Conservation (phyloP, 805 yeast genomes). For the Zygosaccharomyces rouxii region DNA sequence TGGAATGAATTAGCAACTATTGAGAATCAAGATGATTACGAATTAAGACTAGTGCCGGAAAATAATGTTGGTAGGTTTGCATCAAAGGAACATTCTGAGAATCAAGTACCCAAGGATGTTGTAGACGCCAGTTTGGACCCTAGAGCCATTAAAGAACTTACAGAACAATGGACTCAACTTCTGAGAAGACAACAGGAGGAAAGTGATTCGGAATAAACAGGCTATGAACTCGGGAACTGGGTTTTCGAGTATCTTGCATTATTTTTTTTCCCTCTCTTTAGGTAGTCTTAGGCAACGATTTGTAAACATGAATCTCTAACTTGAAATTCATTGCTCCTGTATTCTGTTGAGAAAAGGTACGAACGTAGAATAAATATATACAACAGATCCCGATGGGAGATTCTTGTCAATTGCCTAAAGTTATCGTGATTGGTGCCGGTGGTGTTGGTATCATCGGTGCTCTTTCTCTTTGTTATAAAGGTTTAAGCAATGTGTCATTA, state of each 20-base stretch:
- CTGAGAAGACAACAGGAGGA: slow-evolving; percentile 28
- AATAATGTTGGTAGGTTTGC: slow-evolving; percentile 74
- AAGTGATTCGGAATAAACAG: slow-evolving; percentile 8
- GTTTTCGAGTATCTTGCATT: background rate
- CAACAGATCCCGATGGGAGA: background rate
- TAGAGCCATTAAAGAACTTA: slow-evolving; percentile 62
- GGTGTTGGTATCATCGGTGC: slow-evolving; percentile 84
- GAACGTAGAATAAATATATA: background rate
- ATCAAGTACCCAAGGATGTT: slow-evolving; percentile 86
- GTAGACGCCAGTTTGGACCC: slow-evolving; percentile 77
- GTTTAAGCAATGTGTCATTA: slow-evolving; percentile 50
- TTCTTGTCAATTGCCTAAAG: slow-evolving; percentile 28
- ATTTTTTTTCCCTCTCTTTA: background rate
- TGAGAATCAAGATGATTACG: slow-evolving; percentile 37
- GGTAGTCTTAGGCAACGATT: background rate
- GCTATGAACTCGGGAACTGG: background rate
- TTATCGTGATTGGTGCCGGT: slow-evolving; percentile 73
- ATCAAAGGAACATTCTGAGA: slow-evolving; percentile 78
- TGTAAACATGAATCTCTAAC: background rate
- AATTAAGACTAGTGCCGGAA: slow-evolving; percentile 62
- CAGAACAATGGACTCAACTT: slow-evolving; percentile 53
- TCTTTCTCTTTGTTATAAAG: slow-evolving; percentile 49
- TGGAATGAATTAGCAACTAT: slow-evolving; percentile 67
- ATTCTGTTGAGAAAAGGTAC: background rate
- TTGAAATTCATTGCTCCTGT: background rate